Conservation (phyloP, 2,329 filamentous ascomycete genomes). For the Escovopsis sp. region DNA sequence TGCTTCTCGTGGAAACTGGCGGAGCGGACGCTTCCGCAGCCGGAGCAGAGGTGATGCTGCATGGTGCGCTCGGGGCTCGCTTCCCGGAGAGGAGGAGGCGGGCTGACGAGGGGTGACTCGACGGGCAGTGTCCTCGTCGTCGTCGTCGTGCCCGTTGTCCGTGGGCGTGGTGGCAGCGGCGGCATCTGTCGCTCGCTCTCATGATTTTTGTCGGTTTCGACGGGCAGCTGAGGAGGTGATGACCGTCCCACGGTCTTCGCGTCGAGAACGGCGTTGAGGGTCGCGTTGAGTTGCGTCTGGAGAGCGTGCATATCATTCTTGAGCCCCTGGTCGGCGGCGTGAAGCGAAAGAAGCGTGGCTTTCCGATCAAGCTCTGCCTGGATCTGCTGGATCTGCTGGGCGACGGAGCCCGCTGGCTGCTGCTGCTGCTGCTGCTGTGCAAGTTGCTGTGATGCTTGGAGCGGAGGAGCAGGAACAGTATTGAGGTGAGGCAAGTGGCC, state of each 20-base stretch:
- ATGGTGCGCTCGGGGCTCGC: conserved; percentile 9
- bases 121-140: background rate
- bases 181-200: background rate
- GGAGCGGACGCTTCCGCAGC: conserved; percentile 22
- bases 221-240: too few species aligned
- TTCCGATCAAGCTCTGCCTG: conserved; percentile 14
- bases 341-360: conserved; percentile 10
- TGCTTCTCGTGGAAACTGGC: conserved; percentile 19
- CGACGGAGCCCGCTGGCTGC: background rate
- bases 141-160: background rate
- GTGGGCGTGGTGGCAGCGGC: background rate
- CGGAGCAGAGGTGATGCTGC: conserved; percentile 20
- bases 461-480: too few species aligned
- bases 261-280: conserved; percentile 10
- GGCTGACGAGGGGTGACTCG: background rate
- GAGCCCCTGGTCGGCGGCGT: conserved; percentile 11
- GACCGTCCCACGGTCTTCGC: background rate
- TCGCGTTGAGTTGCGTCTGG: conserved; percentile 15
- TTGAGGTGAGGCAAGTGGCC: too few species aligned
- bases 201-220: background rate
- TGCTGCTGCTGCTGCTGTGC: too few species aligned
- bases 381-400: conserved; percentile 12
- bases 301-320: conserved; percentile 12
- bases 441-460: too few species aligned
- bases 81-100: conserved; percentile 5